These are phyloP conservation scores for Candida maesae DNA, from an alignment of 805 yeast genomes.

Conservation along the genomic window DNA sequence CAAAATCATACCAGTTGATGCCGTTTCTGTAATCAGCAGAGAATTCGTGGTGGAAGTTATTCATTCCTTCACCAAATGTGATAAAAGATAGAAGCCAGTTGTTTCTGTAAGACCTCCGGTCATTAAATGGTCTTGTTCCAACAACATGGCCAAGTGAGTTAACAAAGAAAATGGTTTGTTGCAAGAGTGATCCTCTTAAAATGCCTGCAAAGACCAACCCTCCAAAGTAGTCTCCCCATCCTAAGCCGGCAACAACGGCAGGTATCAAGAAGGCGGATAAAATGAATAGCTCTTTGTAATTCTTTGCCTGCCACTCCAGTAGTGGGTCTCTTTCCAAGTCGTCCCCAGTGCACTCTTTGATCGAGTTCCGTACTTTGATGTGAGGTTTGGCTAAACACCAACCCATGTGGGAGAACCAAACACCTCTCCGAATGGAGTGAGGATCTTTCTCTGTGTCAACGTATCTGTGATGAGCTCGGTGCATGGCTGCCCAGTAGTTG, in stretches of 20 bases:
- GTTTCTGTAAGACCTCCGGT: slow-evolving; percentile 68
- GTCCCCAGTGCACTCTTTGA: slow-evolving; percentile 37
- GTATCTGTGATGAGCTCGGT: slow-evolving; percentile 86
- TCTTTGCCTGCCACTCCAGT: slow-evolving; percentile 32
- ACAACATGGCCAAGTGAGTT: slow-evolving; percentile 82
- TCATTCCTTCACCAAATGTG: slow-evolving; percentile 88
- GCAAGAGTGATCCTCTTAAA: slow-evolving; percentile 64
- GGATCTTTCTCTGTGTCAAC: slow-evolving; percentile 91
- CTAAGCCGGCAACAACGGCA: slow-evolving; percentile 53
- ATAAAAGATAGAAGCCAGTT: slow-evolving; percentile 57
- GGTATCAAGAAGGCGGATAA: slow-evolving; percentile 61
- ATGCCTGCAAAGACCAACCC: slow-evolving; percentile 81
- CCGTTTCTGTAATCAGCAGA: slow-evolving; percentile 87
- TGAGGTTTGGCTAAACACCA: slow-evolving; percentile 76
- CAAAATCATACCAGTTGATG: slow-evolving; percentile 67
- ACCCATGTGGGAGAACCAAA: slow-evolving; percentile 81
- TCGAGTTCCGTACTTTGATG: slow-evolving; percentile 42
- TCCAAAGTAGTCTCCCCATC: slow-evolving; percentile 72
- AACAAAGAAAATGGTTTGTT: slow-evolving; percentile 72
- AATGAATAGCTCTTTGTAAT: slow-evolving; percentile 46
- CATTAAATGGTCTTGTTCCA: slow-evolving; percentile 72
- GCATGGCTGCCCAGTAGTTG: slow-evolving; percentile 77
- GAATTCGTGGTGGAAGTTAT: slow-evolving; percentile 93
- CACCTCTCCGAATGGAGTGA: slow-evolving; percentile 75
- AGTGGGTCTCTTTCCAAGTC: slow-evolving; percentile 59